Evolutionary conservation across 2,329 filamentous ascomycete species (phyloP).

Genomic region (Anisogramma anomala): DNA sequence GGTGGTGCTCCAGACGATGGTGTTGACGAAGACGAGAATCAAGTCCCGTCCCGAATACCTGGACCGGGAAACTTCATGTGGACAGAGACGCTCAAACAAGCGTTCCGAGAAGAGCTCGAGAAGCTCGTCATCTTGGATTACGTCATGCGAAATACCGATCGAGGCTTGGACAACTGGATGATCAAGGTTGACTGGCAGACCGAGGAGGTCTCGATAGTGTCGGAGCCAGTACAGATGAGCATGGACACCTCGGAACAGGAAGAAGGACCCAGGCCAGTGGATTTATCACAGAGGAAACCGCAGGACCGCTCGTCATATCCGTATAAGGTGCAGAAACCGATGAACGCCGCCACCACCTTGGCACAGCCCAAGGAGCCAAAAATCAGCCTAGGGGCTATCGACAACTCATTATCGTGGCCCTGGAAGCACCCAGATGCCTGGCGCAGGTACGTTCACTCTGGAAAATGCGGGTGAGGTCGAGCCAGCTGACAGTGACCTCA

Average conservation of each 20-base stretch:
- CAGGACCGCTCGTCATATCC: constrained; percentile 43
- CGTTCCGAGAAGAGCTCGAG: constrained; percentile 88
- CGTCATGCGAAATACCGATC: constrained; percentile 97
- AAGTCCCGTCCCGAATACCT: constrained; percentile 26
- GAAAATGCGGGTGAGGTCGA: too few relatives aligned
- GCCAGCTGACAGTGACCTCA: constrained; percentile 29
- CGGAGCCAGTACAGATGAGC: constrained; percentile 63
- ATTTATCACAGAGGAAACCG: constrained; percentile 33
- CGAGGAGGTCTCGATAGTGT: constrained; percentile 72
- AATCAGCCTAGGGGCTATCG: constrained; percentile 81
- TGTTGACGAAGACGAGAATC: constrained; percentile 33
- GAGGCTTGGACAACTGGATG: constrained; percentile 99
- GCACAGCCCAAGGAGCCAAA: constrained; percentile 36
- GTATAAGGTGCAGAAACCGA: constrained; percentile 70
- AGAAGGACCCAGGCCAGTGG: constrained; percentile 50
- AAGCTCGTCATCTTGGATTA: constrained; percentile 97
- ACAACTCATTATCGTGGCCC: constrained; percentile 96
- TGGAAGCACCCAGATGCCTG: constrained; percentile 97
- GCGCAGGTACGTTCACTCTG: constrained; percentile 36
- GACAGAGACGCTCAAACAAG: constrained; percentile 80
- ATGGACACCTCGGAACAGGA: constrained; percentile 40
- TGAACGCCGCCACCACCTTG: constrained; percentile 57
- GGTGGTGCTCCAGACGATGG: constrained; percentile 45
- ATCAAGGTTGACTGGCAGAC: constrained; percentile 84
- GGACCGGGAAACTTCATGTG: constrained; percentile 58